A percentile compares a stretch with the other conserved stretches of the same genome.
These are phyloP conservation scores for Fusarium sp. DNA, from an alignment of 2,329 filamentous ascomycete genomes.

Conservation along the genomic window DNA sequence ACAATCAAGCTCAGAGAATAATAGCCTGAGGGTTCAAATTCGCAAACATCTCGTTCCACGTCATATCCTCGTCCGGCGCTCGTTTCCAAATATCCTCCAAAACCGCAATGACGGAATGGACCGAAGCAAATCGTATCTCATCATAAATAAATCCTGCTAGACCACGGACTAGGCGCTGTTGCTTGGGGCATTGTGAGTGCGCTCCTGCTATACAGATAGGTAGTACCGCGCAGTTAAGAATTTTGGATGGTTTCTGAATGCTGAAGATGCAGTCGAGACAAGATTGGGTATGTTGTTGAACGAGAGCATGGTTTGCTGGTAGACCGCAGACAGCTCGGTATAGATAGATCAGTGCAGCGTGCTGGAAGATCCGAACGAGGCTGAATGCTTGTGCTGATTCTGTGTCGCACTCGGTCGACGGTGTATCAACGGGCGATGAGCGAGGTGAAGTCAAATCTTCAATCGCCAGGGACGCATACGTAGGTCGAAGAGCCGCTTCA, in stretches of 20 bases:
- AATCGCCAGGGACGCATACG: slow-evolving; percentile 39
- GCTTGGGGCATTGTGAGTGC: slow-evolving; percentile 44
- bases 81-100: slow-evolving; percentile 38
- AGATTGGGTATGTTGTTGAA: slow-evolving; percentile 51
- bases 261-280: slow-evolving; percentile 51
- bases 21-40: slow-evolving; percentile 38
- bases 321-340: slow-evolving; percentile 54
- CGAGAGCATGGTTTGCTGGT: slow-evolving; percentile 49
- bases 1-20: slow-evolving; percentile 21
- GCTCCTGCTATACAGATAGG: slow-evolving; percentile 51
- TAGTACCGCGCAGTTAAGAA: slow-evolving; percentile 52
- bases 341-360: slow-evolving; percentile 53
- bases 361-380: slow-evolving; percentile 52
- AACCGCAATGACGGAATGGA: slow-evolving; percentile 48
- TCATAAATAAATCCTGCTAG: slow-evolving; percentile 41
- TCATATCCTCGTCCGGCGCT: background rate
- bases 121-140: slow-evolving; percentile 47
- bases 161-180: slow-evolving; percentile 38
- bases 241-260: slow-evolving; percentile 47
- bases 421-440: background rate
- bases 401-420: slow-evolving; percentile 28
- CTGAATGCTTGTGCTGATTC: slow-evolving; percentile 48
- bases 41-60: slow-evolving; percentile 40
- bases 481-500: slow-evolving; percentile 40
- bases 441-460: slow-evolving; percentile 32